Conservation (phyloP, 352 stramenopile genomes). For the Phytophthora pistaciae region DNA sequence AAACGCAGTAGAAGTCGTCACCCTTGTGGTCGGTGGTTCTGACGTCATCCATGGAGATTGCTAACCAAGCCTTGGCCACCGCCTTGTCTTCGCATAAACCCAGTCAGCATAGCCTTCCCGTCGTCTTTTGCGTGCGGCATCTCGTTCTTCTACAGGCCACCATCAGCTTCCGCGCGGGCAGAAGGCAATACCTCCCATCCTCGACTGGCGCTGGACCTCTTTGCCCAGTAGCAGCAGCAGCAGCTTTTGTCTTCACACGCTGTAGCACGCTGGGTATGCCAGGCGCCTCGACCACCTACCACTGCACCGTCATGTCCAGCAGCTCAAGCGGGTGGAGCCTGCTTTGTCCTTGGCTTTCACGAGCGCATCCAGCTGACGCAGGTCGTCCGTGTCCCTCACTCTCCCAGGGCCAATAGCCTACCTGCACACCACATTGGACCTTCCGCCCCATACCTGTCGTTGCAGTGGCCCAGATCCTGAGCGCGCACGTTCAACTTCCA, state of each 20-base stretch:
- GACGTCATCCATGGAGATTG: too few species aligned
- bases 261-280: slow-evolving; percentile 65
- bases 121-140: too few species aligned
- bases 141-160: too few species aligned
- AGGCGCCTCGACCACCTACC: slow-evolving; percentile 60
- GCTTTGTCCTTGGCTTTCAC: slow-evolving; percentile 51
- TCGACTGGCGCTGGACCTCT: background rate
- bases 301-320: slow-evolving; percentile 61
- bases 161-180: too few species aligned
- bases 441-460: slow-evolving; percentile 28
- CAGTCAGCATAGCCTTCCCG: too few species aligned
- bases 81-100: too few species aligned
- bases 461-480: slow-evolving; percentile 69
- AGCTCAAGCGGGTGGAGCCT: slow-evolving; percentile 35
- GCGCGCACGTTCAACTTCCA: slow-evolving; percentile 66
- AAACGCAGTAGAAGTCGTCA: too few species aligned
- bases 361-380: slow-evolving; percentile 47
- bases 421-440: slow-evolving; percentile 48
- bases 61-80: too few species aligned
- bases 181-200: too few species aligned
- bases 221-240: background rate
- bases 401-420: slow-evolving; percentile 6
- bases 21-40: too few species aligned
- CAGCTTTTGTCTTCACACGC: slow-evolving; percentile 9
- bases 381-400: slow-evolving; percentile 61